Base-by-base conservation (phyloP, 1,284 basidiomycete species). In the Agroathelia rolfsii region DNA sequence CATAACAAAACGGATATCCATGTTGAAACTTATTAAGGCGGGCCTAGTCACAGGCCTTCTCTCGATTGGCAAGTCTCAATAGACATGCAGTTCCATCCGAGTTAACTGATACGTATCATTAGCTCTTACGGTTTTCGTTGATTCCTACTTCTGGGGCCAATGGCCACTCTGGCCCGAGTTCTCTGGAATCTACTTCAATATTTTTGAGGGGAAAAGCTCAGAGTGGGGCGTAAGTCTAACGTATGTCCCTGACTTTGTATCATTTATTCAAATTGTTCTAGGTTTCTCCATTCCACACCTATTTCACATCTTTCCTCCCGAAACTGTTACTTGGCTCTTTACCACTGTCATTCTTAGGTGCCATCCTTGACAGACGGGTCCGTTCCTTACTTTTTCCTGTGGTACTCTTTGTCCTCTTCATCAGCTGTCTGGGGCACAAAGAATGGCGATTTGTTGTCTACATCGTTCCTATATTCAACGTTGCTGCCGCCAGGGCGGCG, bases 391-490 rank as follows among this genome's bases (percentile, higher is more conserved):
- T 84, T 4, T 30, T 70, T 8, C 72, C 79, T 0, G 56, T 70
- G 0, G 17, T 77, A 1, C 42, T 52, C 0, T 85, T 88, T 48
- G 50, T 93, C 1, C 55, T 44, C 0, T 52, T 80, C 0, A 72
- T 98, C 47, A 92, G 87, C 48, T 59, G 53, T 12, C 62, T 97
- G 0, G 80, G 73, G 0, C 88, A 93, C 55, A 93, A 93, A 51
- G 95, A 98, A 57, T 97, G 94, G 93, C 72, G 94, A 3, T 98
- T 98, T 55, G 66, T 96, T 39, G 69, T 92, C 5, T 97, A 97
- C 49, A 68, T 77, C 8, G 69, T 96, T 0, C 92, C 94, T 0
- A 49, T 77, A 0, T 64, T 89, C 53, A 96, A 96, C 46, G 58
- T 90, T 3, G 69, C 82, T 2, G 86, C 83, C 0, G 81, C 89